Evolutionary conservation across 306 rosid genomes (phyloP), one percentile per base, ranked within the genome.

Genomic region (Chamaecrista fasciculata): DNA sequence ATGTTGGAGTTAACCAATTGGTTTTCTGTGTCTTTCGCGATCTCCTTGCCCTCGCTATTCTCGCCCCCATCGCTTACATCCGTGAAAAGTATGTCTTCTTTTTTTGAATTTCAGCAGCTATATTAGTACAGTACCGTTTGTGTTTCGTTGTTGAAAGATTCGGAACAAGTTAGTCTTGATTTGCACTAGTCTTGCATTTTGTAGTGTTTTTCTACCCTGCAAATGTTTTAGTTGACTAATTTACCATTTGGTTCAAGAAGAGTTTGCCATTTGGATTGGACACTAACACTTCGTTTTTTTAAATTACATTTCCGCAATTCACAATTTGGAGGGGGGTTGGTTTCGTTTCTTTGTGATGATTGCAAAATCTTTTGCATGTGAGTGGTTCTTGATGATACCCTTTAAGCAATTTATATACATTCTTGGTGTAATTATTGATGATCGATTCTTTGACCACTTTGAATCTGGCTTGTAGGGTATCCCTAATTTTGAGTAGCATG

Each of bases 11-110:
- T 75, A 86, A 90, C 69, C 96, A 90, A 68, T 81, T 93, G 46
- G 96, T 93, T 12, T 93, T 93, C 82, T 93, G 98, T 63, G 85
- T 90, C 62, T 93, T 80, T 24, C 85, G 97, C 7, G 90, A 91
- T 83, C 87, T 91, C 66, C 76, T 91, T 44, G 96, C 95, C 36
- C 92, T 91, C 51, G 66, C 81, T 59, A 88, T 91, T 69, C 97
- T 91, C 58, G 94, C 95, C 21, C 96, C 97, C 21, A 23, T 86
- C 69, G 97, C 97, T 75, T 89, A 74, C 49, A 62, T 86, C 79
- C 87, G 92, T 42, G 98, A 92, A 85, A 86, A 71, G 96, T 92
- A 73, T 43, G 21, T 3, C 0, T 8, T 34, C 4, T 18, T 36
- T 20, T 65, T 19, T 28, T 29, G 34, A 29, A 20, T 62, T 60